These are phyloP conservation scores for Monilinia laxa DNA, from an alignment of 2,329 filamentous ascomycete genomes.

Conservation along the genomic window DNA sequence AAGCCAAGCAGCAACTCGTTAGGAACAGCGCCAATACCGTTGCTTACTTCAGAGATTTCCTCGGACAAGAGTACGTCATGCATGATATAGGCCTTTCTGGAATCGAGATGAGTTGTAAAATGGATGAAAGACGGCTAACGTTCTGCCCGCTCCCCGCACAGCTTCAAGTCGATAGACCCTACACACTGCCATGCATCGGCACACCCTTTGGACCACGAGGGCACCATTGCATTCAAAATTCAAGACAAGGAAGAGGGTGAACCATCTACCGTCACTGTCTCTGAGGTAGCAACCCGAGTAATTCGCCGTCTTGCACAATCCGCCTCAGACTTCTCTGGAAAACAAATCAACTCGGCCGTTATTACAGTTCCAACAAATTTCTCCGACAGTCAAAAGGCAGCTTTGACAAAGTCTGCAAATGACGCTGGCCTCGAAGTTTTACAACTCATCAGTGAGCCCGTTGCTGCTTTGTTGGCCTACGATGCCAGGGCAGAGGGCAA, in stretches of 20 bases:
- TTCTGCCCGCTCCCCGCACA: slow-evolving; percentile 40
- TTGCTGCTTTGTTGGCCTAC: slow-evolving; percentile 86
- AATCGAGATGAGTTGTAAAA: neutral
- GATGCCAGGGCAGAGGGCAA: slow-evolving; percentile 77
- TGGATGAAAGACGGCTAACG: slow-evolving; percentile 24
- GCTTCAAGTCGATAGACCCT: slow-evolving; percentile 93
- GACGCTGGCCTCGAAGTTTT: slow-evolving; percentile 83
- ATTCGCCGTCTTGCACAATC: slow-evolving; percentile 77
- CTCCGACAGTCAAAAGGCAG: slow-evolving; percentile 79
- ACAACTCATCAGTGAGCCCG: slow-evolving; percentile 88
- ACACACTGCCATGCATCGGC: slow-evolving; percentile 92
- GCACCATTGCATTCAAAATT: slow-evolving; percentile 76
- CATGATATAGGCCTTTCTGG: neutral
- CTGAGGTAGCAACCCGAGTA: slow-evolving; percentile 81
- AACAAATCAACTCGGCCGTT: slow-evolving; percentile 90
- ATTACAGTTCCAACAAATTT: slow-evolving; percentile 95
- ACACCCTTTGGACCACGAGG: slow-evolving; percentile 75
- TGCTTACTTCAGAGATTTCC: slow-evolving; percentile 92
- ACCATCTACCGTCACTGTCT: slow-evolving; percentile 69
- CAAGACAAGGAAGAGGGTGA: slow-evolving; percentile 70
- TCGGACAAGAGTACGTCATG: slow-evolving; percentile 78
- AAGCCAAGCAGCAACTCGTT: slow-evolving; percentile 91
- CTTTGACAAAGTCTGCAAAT: slow-evolving; percentile 73
- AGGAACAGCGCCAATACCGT: slow-evolving; percentile 92
- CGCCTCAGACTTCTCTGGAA: slow-evolving; percentile 89